Base-by-base conservation (phyloP, 2,329 filamentous ascomycete species). In the Mollisiaceae sp. region DNA sequence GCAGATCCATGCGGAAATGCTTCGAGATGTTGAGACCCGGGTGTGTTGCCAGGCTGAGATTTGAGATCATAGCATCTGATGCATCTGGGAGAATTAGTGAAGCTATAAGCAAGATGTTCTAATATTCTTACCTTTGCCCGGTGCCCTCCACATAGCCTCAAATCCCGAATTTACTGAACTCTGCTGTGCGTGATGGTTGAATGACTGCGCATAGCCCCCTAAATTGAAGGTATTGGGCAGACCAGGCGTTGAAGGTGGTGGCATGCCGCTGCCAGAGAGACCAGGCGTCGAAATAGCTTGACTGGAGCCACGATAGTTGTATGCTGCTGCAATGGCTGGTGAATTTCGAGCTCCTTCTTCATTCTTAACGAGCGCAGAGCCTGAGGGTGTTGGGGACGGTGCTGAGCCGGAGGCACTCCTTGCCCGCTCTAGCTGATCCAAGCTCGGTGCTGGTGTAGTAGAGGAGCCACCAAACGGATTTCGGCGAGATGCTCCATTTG, bases 41-140 rank as follows among this genome's bases (percentile, higher is more conserved):
- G 74, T 94, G 91, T 15, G 89, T 89, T 63, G 85, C 83, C 18
- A 94, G 79, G 45, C 84, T 86, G 27, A 94, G 79, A 60, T 85
- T 87, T 4, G 85, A 85, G 59, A 94, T 85, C 52, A 94, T 82
- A 32, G 91, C 89, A 76, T 91, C 84, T 41, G 82, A 77, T 54
- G 82, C 71, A 68, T 81, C 85, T 88, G 67, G n/a, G 8, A 36
- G n/a, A 39, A 59, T 67, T 74, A 68, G 52, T 41, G 27, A 41
- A 35, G 27, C 15, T 41, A 45, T 11, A 35, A 65, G 4, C 12
- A 38, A 60, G 27, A 55, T 4, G 3, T 27, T 14, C 4, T 18
- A 20, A 60, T 36, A 24, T 1, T 61, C 79, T 74, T 78, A 85
- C 84, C 80, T 79, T 85, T 82, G 54, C 78, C 78, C 71, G 78